Percentiles rank a stretch among this genome's conserved stretches.
phyloP scores from a whole-genome alignment of 352 stramenopile species.

The Phytophthora cryptogea region DNA sequence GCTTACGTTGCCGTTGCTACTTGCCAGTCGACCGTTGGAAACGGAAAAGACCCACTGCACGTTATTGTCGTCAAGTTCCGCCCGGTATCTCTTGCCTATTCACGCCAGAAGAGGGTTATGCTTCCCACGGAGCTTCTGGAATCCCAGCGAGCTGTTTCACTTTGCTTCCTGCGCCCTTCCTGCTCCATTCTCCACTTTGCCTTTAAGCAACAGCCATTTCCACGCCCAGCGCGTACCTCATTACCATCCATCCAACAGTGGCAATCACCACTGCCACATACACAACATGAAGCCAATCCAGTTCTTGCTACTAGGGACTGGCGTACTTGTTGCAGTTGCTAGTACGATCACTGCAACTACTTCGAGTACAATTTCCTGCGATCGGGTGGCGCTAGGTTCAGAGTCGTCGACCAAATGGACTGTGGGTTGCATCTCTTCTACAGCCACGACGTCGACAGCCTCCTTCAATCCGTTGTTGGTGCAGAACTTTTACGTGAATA shows the following conservation, averaged over 20 bases:
- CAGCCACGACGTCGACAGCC: slow-evolving; percentile 9
- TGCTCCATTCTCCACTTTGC: slow-evolving; percentile 13
- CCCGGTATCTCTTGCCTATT: slow-evolving; percentile 13
- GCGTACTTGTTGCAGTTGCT: slow-evolving; percentile 3
- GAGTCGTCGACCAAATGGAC: slow-evolving; percentile 37
- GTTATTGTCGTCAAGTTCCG: slow-evolving; percentile 28
- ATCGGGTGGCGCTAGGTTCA: slow-evolving; percentile 33
- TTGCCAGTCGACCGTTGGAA: slow-evolving; percentile 26
- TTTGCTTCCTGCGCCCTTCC: slow-evolving; percentile 25
- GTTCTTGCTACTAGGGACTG: slow-evolving; percentile 9
- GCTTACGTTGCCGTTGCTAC: slow-evolving; percentile 6
- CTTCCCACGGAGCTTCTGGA: background rate
- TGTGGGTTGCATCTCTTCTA: slow-evolving; percentile 28
- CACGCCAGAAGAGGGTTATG: slow-evolving; percentile 11
- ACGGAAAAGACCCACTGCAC: slow-evolving; percentile 23
- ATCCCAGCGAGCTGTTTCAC: slow-evolving; percentile 21
- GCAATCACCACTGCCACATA: slow-evolving; percentile 3
- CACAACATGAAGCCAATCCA: slow-evolving; percentile 15
- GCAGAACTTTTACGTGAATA: slow-evolving; percentile 36
- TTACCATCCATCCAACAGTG: background rate
- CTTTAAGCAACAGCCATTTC: slow-evolving; percentile 14
- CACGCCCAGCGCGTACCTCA: slow-evolving; percentile 32
- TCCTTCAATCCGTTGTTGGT: slow-evolving; percentile 45
- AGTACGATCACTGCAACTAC: slow-evolving; percentile 2
- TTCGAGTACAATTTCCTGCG: slow-evolving; percentile 24